Evolutionary conservation across 257 asterid species (phyloP).

Genomic region (Haberlea rhodopensis): DNA sequence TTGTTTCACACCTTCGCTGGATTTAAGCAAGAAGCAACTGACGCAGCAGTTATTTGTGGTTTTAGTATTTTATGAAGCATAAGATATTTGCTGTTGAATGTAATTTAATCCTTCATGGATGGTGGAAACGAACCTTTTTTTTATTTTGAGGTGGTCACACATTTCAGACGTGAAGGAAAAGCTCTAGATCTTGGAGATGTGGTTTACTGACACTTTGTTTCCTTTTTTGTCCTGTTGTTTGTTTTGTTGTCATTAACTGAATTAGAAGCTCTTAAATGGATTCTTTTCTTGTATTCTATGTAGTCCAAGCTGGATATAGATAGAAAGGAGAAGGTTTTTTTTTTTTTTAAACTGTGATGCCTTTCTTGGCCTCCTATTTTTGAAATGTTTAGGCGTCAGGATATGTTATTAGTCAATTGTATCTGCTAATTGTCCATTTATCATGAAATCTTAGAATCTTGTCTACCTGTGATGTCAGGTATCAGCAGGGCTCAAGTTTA

Average conservation of each 20-base stretch:
- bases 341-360: background rate
- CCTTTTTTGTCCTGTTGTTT: background rate
- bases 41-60: constrained; percentile 22
- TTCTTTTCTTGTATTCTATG: constrained; percentile 9
- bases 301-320: constrained; percentile 15
- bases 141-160: constrained; percentile 4
- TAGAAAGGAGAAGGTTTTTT: constrained; percentile 1
- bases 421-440: constrained; percentile 1
- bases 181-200: background rate
- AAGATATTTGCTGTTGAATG: background rate
- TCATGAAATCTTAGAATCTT: constrained; percentile 19
- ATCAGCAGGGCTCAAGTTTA: constrained; percentile 70
- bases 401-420: background rate
- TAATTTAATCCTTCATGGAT: background rate
- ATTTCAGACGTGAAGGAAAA: background rate
- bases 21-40: constrained; percentile 21
- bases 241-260: background rate
- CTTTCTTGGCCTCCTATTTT: constrained; percentile 7
- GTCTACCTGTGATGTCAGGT: constrained; percentile 44
- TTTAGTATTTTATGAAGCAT: constrained; percentile 11
- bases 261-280: constrained; percentile 5
- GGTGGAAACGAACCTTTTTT: background rate
- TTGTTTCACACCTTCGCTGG: background rate
- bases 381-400: background rate
- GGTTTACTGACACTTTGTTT: background rate